Percentiles rank a stretch among this genome's conserved stretches.
Conservation (phyloP, 2,329 filamentous ascomycete genomes). For the Claviceps sorghi region DNA sequence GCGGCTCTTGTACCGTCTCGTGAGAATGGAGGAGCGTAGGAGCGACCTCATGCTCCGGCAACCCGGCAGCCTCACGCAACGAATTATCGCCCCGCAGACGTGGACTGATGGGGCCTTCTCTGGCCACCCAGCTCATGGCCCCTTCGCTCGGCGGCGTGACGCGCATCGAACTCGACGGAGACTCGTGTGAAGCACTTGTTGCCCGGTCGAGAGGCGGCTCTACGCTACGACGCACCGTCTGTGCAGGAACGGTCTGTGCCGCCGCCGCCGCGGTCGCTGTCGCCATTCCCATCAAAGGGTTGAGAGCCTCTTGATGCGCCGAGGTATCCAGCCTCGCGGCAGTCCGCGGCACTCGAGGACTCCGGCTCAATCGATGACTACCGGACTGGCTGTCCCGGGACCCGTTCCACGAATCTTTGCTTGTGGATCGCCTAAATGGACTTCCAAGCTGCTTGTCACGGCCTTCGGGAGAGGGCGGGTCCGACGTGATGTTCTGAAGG, state of each 20-base stretch:
- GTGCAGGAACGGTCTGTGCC: slow-evolving; percentile 13
- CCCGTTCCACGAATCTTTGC: slow-evolving; percentile 20
- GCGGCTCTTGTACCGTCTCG: slow-evolving; percentile 8
- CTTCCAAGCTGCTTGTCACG: slow-evolving; percentile 38
- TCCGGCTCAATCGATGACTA: slow-evolving; percentile 15
- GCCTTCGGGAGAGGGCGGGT: slow-evolving; percentile 40
- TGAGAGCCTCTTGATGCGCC: slow-evolving; percentile 17
- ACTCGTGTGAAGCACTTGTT: slow-evolving; percentile 11
- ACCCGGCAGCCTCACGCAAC: slow-evolving; percentile 14
- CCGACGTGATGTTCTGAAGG: slow-evolving; percentile 43
- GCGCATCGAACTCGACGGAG: slow-evolving; percentile 20
- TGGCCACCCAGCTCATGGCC: slow-evolving; percentile 29
- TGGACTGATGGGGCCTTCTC: slow-evolving; percentile 23
- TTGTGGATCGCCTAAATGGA: slow-evolving; percentile 33
- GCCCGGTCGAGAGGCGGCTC: slow-evolving; percentile 5
- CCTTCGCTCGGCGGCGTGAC: slow-evolving; percentile 20
- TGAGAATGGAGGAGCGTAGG: slow-evolving; percentile 6
- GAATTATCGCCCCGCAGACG: slow-evolving; percentile 21
- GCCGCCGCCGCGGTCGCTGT: slow-evolving; percentile 13
- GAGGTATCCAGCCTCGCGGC: slow-evolving; percentile 8
- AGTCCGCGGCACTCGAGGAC: slow-evolving; percentile 14
- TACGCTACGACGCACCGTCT: slow-evolving; percentile 16
- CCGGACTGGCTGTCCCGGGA: slow-evolving; percentile 13
- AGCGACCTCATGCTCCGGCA: slow-evolving; percentile 1
- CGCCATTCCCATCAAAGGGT: slow-evolving; percentile 11